Base-by-base conservation (phyloP, 495 filamentous ascomycete genomes). In the Apodospora peruviana region DNA sequence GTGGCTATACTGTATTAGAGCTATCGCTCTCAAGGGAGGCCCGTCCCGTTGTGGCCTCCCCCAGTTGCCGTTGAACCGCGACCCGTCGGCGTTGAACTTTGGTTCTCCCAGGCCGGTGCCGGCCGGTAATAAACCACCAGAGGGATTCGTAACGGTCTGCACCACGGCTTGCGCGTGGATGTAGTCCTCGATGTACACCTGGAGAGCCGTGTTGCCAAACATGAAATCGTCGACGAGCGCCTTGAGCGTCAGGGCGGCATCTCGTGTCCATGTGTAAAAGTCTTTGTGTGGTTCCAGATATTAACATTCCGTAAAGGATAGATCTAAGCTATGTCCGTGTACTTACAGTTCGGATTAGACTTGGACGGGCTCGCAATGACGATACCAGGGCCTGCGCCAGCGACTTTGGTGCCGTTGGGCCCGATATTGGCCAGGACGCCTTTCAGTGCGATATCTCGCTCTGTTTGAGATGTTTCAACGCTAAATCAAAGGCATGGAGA, bases 261-360 rank as follows among this genome's bases (percentile, higher is more conserved):
- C 84, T 49, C 84, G 73, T 7, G 80, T 85, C 84, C 84, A 87
- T 8, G 82, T 83, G 52, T 75, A 87, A 52, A 66, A 78, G 51
- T 74, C 69, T 78, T 32, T 27, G 10, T n/a, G n/a, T n/a, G 16
- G 17, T 19, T 3, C 21, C 9, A 23, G 14, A 22, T 29, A 20
- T 23, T 16, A 24, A 11, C 10, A 22, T 16, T n/a, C 1, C 11
- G 36, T 41, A 40, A 25, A 41, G 24, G 27, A 1, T 25, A 5
- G 40, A 24, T 22, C 2, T 7, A 32, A 14, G 27, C 27, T 7
- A 32, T 7, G 27, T 32, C 27, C 7, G 16, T 49, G 21, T 53
- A 52, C 32, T 40, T 25, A 83, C 79, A 86, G 52, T 83, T 68
- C 2, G 82, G 82, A 34, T 69, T 65, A 8, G 39, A 38, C 5